Conservation (phyloP, 1,139 yeast species). For the Kodamaea sp. region DNA sequence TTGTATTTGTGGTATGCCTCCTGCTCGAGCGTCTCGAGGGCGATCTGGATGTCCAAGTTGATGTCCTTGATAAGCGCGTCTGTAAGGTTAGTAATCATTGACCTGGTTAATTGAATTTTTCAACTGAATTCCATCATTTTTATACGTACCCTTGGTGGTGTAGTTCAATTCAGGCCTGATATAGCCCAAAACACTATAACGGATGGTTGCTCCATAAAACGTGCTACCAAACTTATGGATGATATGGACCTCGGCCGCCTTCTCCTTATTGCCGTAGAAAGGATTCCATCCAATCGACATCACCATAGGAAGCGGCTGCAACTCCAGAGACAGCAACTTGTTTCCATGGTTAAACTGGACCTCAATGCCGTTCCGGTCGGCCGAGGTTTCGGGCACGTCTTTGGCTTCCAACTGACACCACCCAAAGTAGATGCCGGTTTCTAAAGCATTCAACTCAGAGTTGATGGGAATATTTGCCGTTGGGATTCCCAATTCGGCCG, state of each 20-base stretch:
- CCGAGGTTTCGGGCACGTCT: conserved; percentile 15
- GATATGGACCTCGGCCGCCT: conserved; percentile 86
- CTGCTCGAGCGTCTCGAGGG: conserved; percentile 47
- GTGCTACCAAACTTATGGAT: conserved; percentile 65
- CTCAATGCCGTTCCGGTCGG: conserved; percentile 37
- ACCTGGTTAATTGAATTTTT: background rate
- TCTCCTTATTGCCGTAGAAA: conserved; percentile 73
- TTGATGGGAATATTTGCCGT: conserved; percentile 86
- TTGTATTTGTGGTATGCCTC: conserved; percentile 18
- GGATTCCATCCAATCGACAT: conserved; percentile 98
- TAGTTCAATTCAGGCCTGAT: conserved; percentile 90
- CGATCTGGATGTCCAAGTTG: conserved; percentile 71
- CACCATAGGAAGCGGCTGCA: conserved; percentile 74
- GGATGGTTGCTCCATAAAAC: conserved; percentile 82
- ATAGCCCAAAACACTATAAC: conserved; percentile 77
- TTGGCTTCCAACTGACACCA: conserved; percentile 53
- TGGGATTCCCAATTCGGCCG: conserved; percentile 90
- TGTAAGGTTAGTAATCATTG: conserved; percentile 21
- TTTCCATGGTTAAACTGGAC: conserved; percentile 66
- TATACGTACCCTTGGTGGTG: conserved; percentile 55
- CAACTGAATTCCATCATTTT: background rate
- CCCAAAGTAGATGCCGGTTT: conserved; percentile 92
- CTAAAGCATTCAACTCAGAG: conserved; percentile 47
- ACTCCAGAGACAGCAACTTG: conserved; percentile 38
- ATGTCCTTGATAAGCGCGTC: conserved; percentile 90